These are phyloP conservation scores for Geotrichum reessii DNA, from an alignment of 1,139 yeast species.

Conservation along the genomic window DNA sequence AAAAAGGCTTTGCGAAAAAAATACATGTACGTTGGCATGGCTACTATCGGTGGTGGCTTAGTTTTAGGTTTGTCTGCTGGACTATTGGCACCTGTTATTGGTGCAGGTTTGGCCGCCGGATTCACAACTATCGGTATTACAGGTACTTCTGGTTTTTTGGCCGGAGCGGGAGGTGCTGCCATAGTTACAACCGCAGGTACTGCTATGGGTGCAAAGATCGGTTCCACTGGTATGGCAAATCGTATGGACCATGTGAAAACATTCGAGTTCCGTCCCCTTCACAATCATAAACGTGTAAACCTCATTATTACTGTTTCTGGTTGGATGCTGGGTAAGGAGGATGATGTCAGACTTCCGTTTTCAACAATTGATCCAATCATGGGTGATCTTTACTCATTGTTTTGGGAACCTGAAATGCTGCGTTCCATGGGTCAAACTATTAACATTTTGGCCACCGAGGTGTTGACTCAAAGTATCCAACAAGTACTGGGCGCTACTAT, in stretches of 20 bases:
- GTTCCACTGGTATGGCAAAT: slow-evolving; percentile 74
- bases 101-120: slow-evolving; percentile 98
- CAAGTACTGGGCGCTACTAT: slow-evolving; percentile 92
- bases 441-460: slow-evolving; percentile 87
- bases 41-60: slow-evolving; percentile 94
- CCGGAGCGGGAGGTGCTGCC: slow-evolving; percentile 96
- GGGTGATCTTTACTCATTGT: slow-evolving; percentile 88
- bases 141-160: slow-evolving; percentile 86
- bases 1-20: slow-evolving; percentile 61
- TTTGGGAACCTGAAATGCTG: slow-evolving; percentile 98
- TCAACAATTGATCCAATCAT: slow-evolving; percentile 95
- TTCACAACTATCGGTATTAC: slow-evolving; percentile 88
- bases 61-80: slow-evolving; percentile 96
- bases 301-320: slow-evolving; percentile 90
- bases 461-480: slow-evolving; percentile 85
- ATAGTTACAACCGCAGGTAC: slow-evolving; percentile 90
- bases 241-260: slow-evolving; percentile 91
- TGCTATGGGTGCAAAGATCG: slow-evolving; percentile 84
- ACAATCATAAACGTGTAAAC: slow-evolving; percentile 83
- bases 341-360: slow-evolving; percentile 94
- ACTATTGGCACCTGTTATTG: slow-evolving; percentile 91
- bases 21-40: slow-evolving; percentile 84
- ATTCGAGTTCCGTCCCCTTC: slow-evolving; percentile 88
- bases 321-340: slow-evolving; percentile 94
- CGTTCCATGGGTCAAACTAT: slow-evolving; percentile 95